Conservation (phyloP, 805 yeast genomes). For the Saccharomycopsis malanga region DNA sequence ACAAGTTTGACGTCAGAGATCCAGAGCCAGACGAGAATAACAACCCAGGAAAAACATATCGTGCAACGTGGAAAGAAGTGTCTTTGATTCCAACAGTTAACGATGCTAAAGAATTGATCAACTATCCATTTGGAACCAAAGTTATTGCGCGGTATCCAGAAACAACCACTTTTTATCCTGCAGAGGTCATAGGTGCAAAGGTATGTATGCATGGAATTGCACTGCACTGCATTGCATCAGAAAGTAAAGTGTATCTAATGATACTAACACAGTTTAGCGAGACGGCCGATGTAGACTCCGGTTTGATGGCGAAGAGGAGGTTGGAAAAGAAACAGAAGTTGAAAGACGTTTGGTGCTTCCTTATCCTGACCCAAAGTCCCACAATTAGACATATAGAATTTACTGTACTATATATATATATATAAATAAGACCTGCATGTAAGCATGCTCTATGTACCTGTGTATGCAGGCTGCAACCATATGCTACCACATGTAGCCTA, state of each 20-base stretch:
- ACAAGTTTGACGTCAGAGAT: slow-evolving; percentile 81
- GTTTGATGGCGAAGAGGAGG: slow-evolving; percentile 97
- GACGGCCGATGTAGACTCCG: slow-evolving; percentile 72
- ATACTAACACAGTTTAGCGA: slow-evolving; percentile 27
- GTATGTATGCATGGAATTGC: too few species aligned
- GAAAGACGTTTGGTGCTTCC: slow-evolving; percentile 78
- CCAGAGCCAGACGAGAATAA: slow-evolving; percentile 96
- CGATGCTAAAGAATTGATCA: slow-evolving; percentile 35
- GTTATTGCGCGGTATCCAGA: slow-evolving; percentile 95
- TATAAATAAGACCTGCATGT: too few species aligned
- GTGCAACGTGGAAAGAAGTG: slow-evolving; percentile 75
- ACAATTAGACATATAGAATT: slow-evolving; percentile 14
- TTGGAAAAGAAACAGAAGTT: slow-evolving; percentile 90
- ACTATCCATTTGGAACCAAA: slow-evolving; percentile 67
- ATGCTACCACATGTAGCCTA: not conserved
- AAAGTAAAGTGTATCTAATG: not conserved
- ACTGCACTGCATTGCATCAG: too few species aligned
- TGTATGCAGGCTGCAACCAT: too few species aligned
- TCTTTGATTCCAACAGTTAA: slow-evolving; percentile 57
- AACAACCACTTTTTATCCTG: slow-evolving; percentile 94
- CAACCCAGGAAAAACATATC: slow-evolving; percentile 80
- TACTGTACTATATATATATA: not conserved
- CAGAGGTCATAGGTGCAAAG: slow-evolving; percentile 74
- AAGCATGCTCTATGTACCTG: too few species aligned
- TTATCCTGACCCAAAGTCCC: slow-evolving; percentile 37